Conservation (phyloP, 192 early-diverging fungal genomes). For the Dissophora globulifera region DNA sequence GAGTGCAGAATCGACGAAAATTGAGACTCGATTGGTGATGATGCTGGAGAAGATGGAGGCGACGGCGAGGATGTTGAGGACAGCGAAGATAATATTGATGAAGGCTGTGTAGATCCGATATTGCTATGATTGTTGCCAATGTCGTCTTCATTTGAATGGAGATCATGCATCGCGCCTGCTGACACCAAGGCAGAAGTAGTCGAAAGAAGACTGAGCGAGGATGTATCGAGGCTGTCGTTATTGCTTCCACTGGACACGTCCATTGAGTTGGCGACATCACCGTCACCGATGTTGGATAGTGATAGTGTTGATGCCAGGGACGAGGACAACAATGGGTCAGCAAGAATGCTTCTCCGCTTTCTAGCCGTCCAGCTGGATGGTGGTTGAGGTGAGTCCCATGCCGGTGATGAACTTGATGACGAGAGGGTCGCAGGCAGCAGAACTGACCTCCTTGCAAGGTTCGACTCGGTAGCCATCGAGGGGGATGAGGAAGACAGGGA, state of each 20-base stretch:
- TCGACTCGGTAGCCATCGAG: too few relatives aligned
- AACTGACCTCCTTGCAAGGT: neutral
- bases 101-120: neutral
- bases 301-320: too few relatives aligned
- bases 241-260: too few relatives aligned
- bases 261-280: too few relatives aligned
- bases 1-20: neutral
- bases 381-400: neutral
- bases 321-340: neutral
- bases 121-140: neutral
- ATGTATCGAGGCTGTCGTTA: slow-evolving; percentile 23
- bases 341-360: slow-evolving; percentile 23
- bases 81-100: neutral
- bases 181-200: slow-evolving; percentile 35
- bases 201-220: slow-evolving; percentile 36
- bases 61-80: neutral
- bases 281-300: too few relatives aligned
- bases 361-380: slow-evolving; percentile 22
- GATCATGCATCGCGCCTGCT: slow-evolving; percentile 10
- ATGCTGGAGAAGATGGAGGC: neutral
- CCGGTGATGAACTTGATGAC: neutral
- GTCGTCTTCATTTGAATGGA: neutral
- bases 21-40: neutral
- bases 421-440: neutral
- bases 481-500: slow-evolving; percentile 1